These are phyloP conservation scores for Hypoxylon crocopeplum DNA, from an alignment of 495 filamentous ascomycete genomes.

Conservation along the genomic window DNA sequence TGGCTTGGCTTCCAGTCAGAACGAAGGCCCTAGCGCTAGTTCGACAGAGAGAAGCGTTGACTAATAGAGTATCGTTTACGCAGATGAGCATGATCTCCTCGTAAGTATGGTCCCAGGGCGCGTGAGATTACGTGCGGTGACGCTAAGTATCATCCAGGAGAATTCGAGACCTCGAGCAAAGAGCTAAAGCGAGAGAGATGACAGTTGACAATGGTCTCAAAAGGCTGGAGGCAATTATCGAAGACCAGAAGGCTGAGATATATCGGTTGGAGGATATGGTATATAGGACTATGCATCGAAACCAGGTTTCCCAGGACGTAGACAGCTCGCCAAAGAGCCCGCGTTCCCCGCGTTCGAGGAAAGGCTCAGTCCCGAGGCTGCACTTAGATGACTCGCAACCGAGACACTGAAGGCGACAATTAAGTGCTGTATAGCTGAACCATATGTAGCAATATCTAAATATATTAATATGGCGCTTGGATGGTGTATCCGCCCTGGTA, in stretches of 20 bases:
- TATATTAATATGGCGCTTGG: constrained; percentile 23
- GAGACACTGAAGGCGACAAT: constrained; percentile 3
- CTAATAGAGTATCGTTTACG: constrained; percentile 42
- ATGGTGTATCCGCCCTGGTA: constrained; percentile 73
- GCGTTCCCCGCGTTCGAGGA: constrained; percentile 4
- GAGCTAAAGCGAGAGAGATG: constrained; percentile 27
- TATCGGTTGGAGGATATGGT: constrained; percentile 40
- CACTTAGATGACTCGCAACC: neutral
- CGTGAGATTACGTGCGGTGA: neutral
- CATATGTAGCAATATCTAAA: neutral
- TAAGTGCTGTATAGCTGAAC: constrained; percentile 9
- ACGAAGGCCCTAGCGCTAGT: constrained; percentile 53
- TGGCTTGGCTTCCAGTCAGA: constrained; percentile 45
- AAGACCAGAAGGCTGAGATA: constrained; percentile 39
- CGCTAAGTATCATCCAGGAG: constrained; percentile 18
- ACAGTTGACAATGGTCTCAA: constrained; percentile 23
- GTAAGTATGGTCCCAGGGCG: constrained; percentile 27
- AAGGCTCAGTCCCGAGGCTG: neutral
- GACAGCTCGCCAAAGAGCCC: constrained; percentile 13
- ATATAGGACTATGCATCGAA: constrained; percentile 36
- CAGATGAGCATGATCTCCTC: constrained; percentile 49
- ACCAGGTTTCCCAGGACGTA: constrained; percentile 13
- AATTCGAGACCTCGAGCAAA: constrained; percentile 40
- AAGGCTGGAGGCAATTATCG: constrained; percentile 35
- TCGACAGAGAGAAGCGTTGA: constrained; percentile 53